Conservation (phyloP, 1,139 yeast genomes). For the Candida sp. region DNA sequence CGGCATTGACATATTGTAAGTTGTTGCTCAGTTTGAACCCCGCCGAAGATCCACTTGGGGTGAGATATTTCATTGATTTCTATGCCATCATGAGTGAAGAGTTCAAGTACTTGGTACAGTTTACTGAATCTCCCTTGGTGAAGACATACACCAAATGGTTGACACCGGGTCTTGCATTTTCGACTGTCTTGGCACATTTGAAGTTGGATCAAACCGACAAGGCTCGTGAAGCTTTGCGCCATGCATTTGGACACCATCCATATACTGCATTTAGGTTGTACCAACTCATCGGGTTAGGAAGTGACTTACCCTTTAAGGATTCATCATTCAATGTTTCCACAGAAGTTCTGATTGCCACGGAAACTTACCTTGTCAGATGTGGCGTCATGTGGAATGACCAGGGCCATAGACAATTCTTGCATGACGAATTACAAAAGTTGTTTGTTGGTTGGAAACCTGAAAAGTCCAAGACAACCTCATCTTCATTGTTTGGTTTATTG, state of each 20-base stretch:
- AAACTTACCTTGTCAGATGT: constrained; percentile 58
- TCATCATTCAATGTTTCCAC: constrained; percentile 25
- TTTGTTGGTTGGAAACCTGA: constrained; percentile 8
- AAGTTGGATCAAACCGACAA: constrained; percentile 35
- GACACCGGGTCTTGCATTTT: constrained; percentile 76
- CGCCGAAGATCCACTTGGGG: constrained; percentile 84
- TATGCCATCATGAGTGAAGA: constrained; percentile 75
- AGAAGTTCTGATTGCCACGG: constrained; percentile 40
- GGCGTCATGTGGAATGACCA: constrained; percentile 53
- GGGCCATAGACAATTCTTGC: constrained; percentile 49
- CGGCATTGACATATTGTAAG: constrained; percentile 80
- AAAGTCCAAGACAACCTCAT: constrained; percentile 8
- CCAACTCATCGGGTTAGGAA: constrained; percentile 38
- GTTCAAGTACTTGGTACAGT: constrained; percentile 59
- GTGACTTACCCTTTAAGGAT: constrained; percentile 24
- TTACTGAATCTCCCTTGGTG: constrained; percentile 57
- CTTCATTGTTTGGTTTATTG: constrained; percentile 20
- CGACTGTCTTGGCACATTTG: constrained; percentile 65
- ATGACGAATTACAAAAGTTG: constrained; percentile 30
- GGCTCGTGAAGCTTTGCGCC: constrained; percentile 51
- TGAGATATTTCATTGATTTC: constrained; percentile 80
- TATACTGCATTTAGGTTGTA: constrained; percentile 58
- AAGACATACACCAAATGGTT: constrained; percentile 68
- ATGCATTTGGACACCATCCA: constrained; percentile 64
- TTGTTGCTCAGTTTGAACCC: constrained; percentile 72